Base-by-base conservation (phyloP, 192 early-diverging fungal genomes). In the Coemansia sp. region DNA sequence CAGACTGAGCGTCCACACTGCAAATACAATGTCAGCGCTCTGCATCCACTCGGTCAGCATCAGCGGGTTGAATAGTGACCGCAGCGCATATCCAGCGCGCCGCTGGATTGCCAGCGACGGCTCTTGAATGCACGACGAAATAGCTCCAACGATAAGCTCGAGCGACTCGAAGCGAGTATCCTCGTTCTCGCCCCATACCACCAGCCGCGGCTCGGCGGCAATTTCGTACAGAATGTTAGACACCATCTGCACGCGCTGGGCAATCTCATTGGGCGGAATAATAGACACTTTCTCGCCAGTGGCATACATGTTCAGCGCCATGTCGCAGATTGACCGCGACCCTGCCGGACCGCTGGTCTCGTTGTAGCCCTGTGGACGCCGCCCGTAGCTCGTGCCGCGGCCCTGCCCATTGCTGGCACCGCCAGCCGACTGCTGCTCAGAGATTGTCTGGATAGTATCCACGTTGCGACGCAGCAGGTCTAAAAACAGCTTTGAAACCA, bases 161-260 rank as follows among this genome's bases (percentile, higher is more conserved):
- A 94, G 84, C 43, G 94, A 91, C 37, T 94, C 91, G 41, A 86
- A 70, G 83, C 79, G 70, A 67, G 86, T 58, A 65, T 85, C 82
- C 53, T 88, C 63, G 35, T 67, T 90, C 81, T 76, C 88, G 69
- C 87, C 89, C 73, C 78, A 85, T 27, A 96, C 84, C 5, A 88
- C 88, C 48, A 95, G 71, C 43, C 86, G 74, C 6, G 95, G 94
- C 75, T 92, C 90, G 23, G 75, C 79, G 47, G 83, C 82, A 70
- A 92, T 92, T 43, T 90, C 83, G 47, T 86, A 87, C 56, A 97
- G 80, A 17, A 95, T 86, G 47, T 84, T 84, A 7, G 88, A 63
- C 15, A 95, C 83, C n/a, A 97, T 76, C 61, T 96, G 92, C 43
- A 90, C 82, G 19, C 88, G 87, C 66, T 97, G 93, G n/a, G 73